Conservation (phyloP, 441 rosid genomes). For the Populus tomentosa region DNA sequence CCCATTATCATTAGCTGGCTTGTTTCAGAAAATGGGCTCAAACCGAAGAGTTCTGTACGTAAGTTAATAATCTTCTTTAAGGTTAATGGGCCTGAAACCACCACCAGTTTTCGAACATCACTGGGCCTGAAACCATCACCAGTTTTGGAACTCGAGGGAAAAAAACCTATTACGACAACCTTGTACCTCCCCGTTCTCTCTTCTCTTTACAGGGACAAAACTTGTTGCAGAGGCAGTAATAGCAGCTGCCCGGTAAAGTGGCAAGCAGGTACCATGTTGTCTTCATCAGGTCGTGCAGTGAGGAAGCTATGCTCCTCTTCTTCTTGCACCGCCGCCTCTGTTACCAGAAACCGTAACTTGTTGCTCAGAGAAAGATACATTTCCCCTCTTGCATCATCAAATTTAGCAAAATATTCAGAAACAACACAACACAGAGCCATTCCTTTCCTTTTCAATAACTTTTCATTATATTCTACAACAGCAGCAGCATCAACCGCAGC, state of each 20-base stretch:
- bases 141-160: too few relatives aligned
- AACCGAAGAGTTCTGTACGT: too few relatives aligned
- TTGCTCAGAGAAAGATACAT: background rate
- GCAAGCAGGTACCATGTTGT: constrained; percentile 13
- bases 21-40: too few relatives aligned
- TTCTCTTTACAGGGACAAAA: background rate
- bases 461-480: background rate
- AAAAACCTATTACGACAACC: background rate
- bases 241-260: background rate
- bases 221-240: background rate
- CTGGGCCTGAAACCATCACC: too few relatives aligned
- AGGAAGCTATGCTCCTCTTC: constrained; percentile 26
- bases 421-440: background rate
- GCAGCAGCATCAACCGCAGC: background rate
- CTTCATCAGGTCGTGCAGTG: constrained; percentile 32
- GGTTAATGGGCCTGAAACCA: too few relatives aligned
- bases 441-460: background rate
- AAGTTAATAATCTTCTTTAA: too few relatives aligned
- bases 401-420: background rate
- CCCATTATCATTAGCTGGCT: too few relatives aligned
- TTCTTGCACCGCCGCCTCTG: background rate
- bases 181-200: background rate
- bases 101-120: too few relatives aligned
- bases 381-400: background rate
- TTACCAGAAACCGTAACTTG: background rate